Evolutionary conservation across 441 rosid species (phyloP).

Genomic region (Syzygium syzygioides): DNA sequence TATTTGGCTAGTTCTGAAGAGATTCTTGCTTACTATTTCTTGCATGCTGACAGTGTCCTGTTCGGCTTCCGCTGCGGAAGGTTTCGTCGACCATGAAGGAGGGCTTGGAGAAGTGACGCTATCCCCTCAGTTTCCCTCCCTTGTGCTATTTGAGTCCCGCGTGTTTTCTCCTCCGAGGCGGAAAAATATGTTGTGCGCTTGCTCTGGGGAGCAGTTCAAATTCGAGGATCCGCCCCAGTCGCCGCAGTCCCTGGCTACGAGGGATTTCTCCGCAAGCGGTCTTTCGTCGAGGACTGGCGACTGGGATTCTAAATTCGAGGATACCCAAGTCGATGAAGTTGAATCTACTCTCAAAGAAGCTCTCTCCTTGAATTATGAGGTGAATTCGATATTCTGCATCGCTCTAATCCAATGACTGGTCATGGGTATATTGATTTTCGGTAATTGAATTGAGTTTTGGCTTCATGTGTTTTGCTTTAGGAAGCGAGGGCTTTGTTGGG

Average conservation of each 20-base stretch:
- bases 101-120: neutral
- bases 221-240: slow-evolving; percentile 83
- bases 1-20: neutral
- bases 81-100: neutral
- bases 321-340: slow-evolving; percentile 79
- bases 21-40: neutral
- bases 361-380: slow-evolving; percentile 95
- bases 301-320: slow-evolving; percentile 78
- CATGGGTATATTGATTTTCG: neutral
- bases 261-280: slow-evolving; percentile 89
- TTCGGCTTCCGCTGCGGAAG: neutral
- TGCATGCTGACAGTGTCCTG: neutral
- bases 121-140: neutral
- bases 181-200: slow-evolving; percentile 70
- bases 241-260: slow-evolving; percentile 82
- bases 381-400: slow-evolving; percentile 3
- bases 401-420: neutral
- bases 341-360: slow-evolving; percentile 94
- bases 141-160: neutral
- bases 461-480: slow-evolving; percentile 26
- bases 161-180: neutral
- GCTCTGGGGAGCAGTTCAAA: slow-evolving; percentile 92
- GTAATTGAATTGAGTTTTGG: neutral
- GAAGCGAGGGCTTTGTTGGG: slow-evolving; percentile 97
- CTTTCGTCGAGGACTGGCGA: slow-evolving; percentile 73